Conservation (phyloP, 108 stramenopile species). For the Stephanodiscus triporus region DNA sequence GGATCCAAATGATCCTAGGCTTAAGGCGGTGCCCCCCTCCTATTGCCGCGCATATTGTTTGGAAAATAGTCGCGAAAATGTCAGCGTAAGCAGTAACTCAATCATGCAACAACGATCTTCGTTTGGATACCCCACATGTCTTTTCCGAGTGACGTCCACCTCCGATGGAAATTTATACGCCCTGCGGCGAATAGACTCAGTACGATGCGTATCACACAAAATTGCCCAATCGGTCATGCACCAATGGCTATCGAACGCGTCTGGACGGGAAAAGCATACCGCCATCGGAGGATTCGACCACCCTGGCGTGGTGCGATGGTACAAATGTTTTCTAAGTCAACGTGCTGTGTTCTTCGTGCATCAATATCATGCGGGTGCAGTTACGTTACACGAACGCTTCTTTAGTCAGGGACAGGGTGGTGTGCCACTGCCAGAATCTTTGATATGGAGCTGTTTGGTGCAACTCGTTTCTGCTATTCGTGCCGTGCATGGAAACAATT, state of each 20-base stretch:
- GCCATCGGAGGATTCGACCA: slow-evolving; percentile 53
- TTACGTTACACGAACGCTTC: slow-evolving; percentile 75
- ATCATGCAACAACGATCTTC: slow-evolving; percentile 55
- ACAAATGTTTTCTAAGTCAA: slow-evolving; percentile 79
- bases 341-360: slow-evolving; percentile 92
- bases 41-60: slow-evolving; percentile 54
- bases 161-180: slow-evolving; percentile 82
- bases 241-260: slow-evolving; percentile 52
- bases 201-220: slow-evolving; percentile 76
- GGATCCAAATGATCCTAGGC: slow-evolving; percentile 67
- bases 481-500: slow-evolving; percentile 71
- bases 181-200: slow-evolving; percentile 87
- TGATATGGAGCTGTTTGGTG: slow-evolving; percentile 86
- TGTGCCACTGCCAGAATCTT: slow-evolving; percentile 67
- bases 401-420: slow-evolving; percentile 38
- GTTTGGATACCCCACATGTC: slow-evolving; percentile 75
- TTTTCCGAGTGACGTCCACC: slow-evolving; percentile 70
- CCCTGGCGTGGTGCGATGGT: slow-evolving; percentile 72
- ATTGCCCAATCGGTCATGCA: slow-evolving; percentile 78
- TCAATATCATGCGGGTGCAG: slow-evolving; percentile 80
- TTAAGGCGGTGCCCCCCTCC: slow-evolving; percentile 54
- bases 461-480: slow-evolving; percentile 83
- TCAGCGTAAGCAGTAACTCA: slow-evolving; percentile 33
- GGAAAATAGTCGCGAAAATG: slow-evolving; percentile 24
- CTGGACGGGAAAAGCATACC: slow-evolving; percentile 11